phyloP scores from a whole-genome alignment of 257 asterid genomes.

The Apocynum venetum region DNA sequence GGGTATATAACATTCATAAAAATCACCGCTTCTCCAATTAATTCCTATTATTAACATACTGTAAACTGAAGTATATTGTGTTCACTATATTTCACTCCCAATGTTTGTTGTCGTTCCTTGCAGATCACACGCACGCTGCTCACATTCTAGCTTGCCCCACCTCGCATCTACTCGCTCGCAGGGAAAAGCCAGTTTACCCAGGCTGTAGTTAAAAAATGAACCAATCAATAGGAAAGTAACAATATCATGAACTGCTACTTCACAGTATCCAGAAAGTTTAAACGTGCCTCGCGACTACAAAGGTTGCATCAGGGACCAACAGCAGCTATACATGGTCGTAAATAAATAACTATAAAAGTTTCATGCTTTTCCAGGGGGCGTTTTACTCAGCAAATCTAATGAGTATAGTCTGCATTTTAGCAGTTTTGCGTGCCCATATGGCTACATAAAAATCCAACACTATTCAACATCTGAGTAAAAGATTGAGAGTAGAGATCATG shows the following conservation, averaged over 20 bases:
- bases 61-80: background rate
- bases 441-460: background rate
- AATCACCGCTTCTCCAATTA: background rate
- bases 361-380: background rate
- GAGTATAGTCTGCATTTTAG: background rate
- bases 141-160: conserved; percentile 96
- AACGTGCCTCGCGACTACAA: background rate
- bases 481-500: background rate
- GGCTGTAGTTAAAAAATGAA: conserved; percentile 35
- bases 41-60: background rate
- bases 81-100: conserved; percentile 29
- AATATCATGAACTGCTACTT: background rate
- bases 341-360: too few species aligned
- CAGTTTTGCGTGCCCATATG: background rate
- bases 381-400: background rate
- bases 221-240: background rate
- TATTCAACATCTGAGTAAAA: background rate
- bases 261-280: background rate
- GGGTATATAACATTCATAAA: background rate
- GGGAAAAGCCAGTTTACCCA: conserved; percentile 65
- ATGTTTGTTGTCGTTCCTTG: conserved; percentile 50
- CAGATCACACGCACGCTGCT: conserved; percentile 78
- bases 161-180: conserved; percentile 92
- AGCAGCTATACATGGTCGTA: background rate
- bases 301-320: background rate